Evolutionary conservation across 2,329 filamentous ascomycete genomes (phyloP).

Genomic region (Pseudogymnoascus sp.): DNA sequence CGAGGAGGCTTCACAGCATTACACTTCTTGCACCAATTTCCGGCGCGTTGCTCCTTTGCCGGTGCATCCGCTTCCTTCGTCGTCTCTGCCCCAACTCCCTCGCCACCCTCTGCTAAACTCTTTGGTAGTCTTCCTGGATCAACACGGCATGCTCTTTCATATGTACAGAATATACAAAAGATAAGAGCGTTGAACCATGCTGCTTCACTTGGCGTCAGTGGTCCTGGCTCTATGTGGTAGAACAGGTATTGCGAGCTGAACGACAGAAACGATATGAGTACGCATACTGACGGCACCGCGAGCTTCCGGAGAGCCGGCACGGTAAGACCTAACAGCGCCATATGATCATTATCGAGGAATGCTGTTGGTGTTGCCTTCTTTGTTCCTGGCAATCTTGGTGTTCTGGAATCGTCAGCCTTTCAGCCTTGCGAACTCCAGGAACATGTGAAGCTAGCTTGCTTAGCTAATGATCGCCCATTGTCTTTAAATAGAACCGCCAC

Average conservation of each 20-base stretch:
- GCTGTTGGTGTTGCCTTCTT: neutral
- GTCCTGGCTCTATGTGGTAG: constrained; percentile 51
- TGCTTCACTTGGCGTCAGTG: constrained; percentile 49
- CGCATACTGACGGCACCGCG: constrained; percentile 60
- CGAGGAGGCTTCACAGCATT: constrained; percentile 65
- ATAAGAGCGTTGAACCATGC: constrained; percentile 61
- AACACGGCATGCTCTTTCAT: constrained; percentile 52
- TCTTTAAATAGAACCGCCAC: neutral
- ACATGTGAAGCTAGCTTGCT: neutral
- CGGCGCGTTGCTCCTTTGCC: constrained; percentile 20
- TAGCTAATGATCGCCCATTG: neutral
- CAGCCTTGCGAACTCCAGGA: constrained; percentile 1
- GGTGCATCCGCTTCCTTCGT: constrained; percentile 26
- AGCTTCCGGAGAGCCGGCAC: constrained; percentile 36
- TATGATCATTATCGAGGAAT: neutral
- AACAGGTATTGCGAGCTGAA: constrained; percentile 69
- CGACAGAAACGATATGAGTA: constrained; percentile 60
- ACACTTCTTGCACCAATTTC: constrained; percentile 70
- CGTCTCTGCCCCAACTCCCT: constrained; percentile 17
- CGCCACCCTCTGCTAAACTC: constrained; percentile 23
- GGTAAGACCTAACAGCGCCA: neutral
- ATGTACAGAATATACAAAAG: constrained; percentile 58
- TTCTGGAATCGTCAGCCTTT: neutral
- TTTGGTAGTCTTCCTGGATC: constrained; percentile 47
- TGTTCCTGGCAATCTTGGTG: neutral